phyloP scores from a whole-genome alignment of 495 filamentous ascomycete species.

The Tuber umbilicatum region DNA sequence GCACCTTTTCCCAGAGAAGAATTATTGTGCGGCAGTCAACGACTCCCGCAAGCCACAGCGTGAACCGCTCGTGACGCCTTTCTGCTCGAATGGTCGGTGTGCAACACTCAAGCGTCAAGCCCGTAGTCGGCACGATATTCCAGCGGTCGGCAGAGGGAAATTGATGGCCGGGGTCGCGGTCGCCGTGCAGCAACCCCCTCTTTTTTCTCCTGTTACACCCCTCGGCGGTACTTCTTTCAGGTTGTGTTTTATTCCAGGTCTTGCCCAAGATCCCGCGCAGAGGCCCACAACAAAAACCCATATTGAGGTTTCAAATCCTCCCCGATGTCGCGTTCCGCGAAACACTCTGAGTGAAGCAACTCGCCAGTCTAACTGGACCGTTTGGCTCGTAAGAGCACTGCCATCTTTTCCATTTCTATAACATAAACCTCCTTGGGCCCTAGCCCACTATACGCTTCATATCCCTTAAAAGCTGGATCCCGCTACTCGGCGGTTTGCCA shows the following conservation, averaged over 20 bases:
- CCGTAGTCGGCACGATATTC: not conserved
- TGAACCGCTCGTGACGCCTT: not conserved
- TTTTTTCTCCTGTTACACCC: not conserved
- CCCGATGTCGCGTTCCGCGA: not conserved
- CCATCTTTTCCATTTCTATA: not conserved
- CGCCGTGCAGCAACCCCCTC: too few species aligned
- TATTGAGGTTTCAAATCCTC: not conserved
- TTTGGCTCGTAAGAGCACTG: not conserved
- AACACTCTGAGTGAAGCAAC: not conserved
- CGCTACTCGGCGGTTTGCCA: too few species aligned
- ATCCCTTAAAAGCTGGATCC: too few species aligned
- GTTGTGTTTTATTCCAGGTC: not conserved
- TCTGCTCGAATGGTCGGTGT: not conserved
- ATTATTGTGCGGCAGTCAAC: not conserved
- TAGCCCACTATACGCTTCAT: not conserved
- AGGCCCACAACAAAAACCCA: not conserved
- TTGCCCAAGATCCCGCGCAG: not conserved
- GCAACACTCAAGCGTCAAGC: not conserved
- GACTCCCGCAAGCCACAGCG: not conserved
- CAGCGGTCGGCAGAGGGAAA: not conserved
- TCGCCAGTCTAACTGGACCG: not conserved
- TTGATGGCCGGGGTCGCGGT: not conserved
- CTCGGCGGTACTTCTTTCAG: not conserved
- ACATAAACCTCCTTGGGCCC: not conserved
- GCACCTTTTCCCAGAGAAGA: too few species aligned